Evolutionary conservation across 768 basidiomycete genomes (phyloP), one percentile per base, ranked within the genome.

Genomic region (Gautieria morchelliformis): DNA sequence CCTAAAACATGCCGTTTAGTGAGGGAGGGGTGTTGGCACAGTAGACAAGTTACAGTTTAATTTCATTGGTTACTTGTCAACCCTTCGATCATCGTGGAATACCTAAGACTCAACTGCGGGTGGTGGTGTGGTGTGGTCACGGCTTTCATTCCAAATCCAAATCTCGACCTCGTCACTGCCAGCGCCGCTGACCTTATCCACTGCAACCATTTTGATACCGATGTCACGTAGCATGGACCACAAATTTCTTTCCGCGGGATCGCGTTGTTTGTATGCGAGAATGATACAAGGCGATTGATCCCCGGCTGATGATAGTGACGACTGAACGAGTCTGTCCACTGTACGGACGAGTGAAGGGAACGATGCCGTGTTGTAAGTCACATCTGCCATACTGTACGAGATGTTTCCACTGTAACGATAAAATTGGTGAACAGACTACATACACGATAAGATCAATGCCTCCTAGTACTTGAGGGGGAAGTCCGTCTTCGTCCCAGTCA

Each of bases 181-280:
- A 6, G 78, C 77, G 1, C 93, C 92, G 1, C 57, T 53, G 4
- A 79, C 67, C 57, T 72, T 72, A 11, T 78, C 84, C 0, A 89
- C 72, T 60, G 75, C 72, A 49, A 74, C 72, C 60, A 96, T 78
- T 32, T 65, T 53, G 1, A 94, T 68, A 1, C 81, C 84, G 4
- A 77, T 71, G 2, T 72, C 70, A 24, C 69, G 64, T 32, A 76
- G 72, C 73, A 83, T 77, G 7, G 70, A 71, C 92, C 91, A 96
- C 33, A 94, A 70, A 8, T 74, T 75, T 51, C 91, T 72, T 70
- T 96, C 93, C 0, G 78, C 80, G 0, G 73, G 63, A 67, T 95
- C 87, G 42, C 93, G 81, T 66, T 94, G 84, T 66, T 95, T 93
- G 72, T 93, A 94, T 4, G 89, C 90, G 50, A 95, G 66, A 8